Conservation (phyloP, 106 monocot species). For the Gastrodia elata region DNA sequence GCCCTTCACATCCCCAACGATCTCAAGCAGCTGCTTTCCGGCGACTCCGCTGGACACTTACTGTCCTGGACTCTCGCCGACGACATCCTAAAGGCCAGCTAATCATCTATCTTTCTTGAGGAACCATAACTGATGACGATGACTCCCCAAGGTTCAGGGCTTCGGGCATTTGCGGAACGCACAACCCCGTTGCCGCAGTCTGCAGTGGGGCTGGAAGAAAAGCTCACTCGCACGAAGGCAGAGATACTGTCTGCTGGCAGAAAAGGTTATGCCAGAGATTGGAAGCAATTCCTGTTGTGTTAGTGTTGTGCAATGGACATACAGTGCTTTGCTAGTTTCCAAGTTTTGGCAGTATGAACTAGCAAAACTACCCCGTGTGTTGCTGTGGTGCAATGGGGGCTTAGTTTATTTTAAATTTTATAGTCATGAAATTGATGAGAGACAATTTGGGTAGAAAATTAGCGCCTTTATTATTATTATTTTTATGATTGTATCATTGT, state of each 20-base stretch:
- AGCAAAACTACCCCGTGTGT: not conserved
- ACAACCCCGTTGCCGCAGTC: not conserved
- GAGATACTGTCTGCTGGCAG: not conserved
- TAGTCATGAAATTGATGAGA: not conserved
- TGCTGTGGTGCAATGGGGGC: not conserved
- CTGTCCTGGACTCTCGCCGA: conserved; percentile 84
- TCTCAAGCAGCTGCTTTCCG: conserved; percentile 77
- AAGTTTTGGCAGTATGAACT: conserved; percentile 1
- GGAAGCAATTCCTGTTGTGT: not conserved
- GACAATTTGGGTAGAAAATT: conserved; percentile 2
- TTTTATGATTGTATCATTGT: not conserved
- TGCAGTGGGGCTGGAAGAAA: not conserved
- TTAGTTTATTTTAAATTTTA: not conserved
- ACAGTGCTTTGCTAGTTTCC: conserved; percentile 1
- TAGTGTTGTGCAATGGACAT: not conserved
- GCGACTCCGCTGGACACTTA: conserved; percentile 62
- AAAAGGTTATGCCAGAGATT: not conserved
- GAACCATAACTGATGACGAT: too few relatives aligned
- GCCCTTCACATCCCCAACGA: conserved; percentile 68
- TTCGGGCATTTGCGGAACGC: not conserved
- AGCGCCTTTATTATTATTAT: too few relatives aligned
- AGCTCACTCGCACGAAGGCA: not conserved
- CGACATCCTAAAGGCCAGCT: conserved; percentile 35
- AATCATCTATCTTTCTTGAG: too few relatives aligned
- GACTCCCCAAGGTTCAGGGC: not conserved